Conservation (phyloP, 1,284 basidiomycete genomes). For the Trametes hirsuta region DNA sequence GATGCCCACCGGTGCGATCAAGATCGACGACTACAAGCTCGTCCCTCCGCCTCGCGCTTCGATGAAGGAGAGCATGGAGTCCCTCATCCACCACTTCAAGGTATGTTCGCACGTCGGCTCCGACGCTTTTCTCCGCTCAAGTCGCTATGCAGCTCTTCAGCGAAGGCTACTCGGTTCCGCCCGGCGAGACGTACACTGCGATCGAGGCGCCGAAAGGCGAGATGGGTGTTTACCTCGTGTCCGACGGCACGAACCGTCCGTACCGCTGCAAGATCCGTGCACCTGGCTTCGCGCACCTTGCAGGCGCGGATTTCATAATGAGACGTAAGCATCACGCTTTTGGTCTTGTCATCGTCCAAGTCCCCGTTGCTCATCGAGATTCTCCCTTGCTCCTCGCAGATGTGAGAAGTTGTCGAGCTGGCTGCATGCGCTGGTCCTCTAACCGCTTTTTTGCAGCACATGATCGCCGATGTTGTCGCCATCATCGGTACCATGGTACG, state of each 20-base stretch:
- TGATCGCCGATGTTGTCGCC: slow-evolving; percentile 90
- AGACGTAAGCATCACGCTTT: slow-evolving; percentile 58
- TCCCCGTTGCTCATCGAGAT: slow-evolving; percentile 11
- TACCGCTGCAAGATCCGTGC: slow-evolving; percentile 96
- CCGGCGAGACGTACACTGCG: slow-evolving; percentile 95
- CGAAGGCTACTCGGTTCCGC: slow-evolving; percentile 97
- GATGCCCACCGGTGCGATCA: slow-evolving; percentile 92
- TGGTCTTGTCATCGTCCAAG: neutral
- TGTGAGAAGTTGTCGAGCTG: slow-evolving; percentile 44
- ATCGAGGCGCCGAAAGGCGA: slow-evolving; percentile 99
- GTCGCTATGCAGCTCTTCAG: slow-evolving; percentile 73
- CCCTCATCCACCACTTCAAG: slow-evolving; percentile 98
- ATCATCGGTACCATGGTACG: slow-evolving; percentile 93
- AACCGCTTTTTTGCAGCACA: slow-evolving; percentile 57
- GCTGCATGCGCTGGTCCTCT: slow-evolving; percentile 23
- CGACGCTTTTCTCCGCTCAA: slow-evolving; percentile 1
- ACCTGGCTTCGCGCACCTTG: slow-evolving; percentile 92
- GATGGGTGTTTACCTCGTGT: slow-evolving; percentile 97
- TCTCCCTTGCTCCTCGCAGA: slow-evolving; percentile 42
- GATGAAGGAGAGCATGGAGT: slow-evolving; percentile 99
- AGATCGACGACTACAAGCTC: slow-evolving; percentile 98
- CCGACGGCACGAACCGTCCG: slow-evolving; percentile 91
- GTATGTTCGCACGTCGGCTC: slow-evolving; percentile 38
- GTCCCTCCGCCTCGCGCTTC: slow-evolving; percentile 95
- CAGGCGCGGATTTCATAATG: slow-evolving; percentile 95